phyloP scores from a whole-genome alignment of 2,329 filamentous ascomycete species.

The Cladosporium colombiae region DNA sequence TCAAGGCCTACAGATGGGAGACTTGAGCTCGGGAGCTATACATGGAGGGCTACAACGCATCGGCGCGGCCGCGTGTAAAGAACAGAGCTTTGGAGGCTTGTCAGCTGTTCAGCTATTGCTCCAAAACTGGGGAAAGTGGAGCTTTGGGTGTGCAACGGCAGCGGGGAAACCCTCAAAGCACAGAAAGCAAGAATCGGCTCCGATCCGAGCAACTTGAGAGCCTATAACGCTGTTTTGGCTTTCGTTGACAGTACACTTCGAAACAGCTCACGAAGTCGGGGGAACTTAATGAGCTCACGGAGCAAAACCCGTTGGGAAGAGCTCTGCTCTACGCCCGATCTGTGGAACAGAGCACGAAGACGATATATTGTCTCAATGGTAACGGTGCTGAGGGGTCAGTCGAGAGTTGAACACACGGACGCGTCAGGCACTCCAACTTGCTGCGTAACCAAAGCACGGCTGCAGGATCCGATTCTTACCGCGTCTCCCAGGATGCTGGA shows the following conservation, averaged over 20 bases:
- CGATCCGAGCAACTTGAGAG: background rate
- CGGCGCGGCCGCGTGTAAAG: background rate
- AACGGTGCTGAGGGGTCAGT: background rate
- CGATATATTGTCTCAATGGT: background rate
- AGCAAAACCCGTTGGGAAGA: background rate
- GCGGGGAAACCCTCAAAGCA: background rate
- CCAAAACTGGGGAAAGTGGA: slow-evolving; percentile 5
- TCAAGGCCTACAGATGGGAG: background rate
- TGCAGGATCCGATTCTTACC: slow-evolving; percentile 6
- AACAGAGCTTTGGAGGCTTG: background rate
- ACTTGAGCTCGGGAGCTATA: background rate
- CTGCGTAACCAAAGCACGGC: background rate
- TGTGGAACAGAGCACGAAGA: background rate
- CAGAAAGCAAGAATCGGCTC: background rate
- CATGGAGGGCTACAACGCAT: background rate
- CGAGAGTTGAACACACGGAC: background rate
- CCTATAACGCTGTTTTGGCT: slow-evolving; percentile 6
- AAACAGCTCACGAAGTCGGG: background rate
- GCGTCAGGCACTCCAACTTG: background rate
- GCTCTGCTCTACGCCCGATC: background rate
- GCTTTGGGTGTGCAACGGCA: background rate
- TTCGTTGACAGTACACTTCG: background rate
- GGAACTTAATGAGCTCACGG: background rate
- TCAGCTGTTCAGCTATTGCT: background rate
- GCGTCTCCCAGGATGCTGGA: background rate